Conservation (phyloP, 1,284 basidiomycete genomes). For the Trichosporon asahii region DNA sequence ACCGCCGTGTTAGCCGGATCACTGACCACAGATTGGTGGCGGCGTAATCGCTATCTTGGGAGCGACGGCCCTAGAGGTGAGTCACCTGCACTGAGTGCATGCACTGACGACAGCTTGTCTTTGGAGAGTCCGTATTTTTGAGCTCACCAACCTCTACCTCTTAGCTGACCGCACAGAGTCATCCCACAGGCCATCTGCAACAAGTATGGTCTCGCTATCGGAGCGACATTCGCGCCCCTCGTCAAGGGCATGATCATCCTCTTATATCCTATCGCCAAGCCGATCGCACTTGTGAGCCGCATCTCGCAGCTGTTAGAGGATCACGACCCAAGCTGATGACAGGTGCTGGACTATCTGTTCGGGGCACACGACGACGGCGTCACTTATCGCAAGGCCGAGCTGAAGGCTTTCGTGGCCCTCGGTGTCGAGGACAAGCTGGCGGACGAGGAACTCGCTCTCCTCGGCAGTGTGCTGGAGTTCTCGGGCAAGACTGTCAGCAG, state of each 20-base stretch:
- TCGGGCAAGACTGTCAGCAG: slow-evolving; percentile 72
- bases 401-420: slow-evolving; percentile 77
- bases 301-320: not conserved
- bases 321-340: slow-evolving; percentile 36
- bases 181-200: slow-evolving; percentile 54
- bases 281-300: slow-evolving; percentile 42
- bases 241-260: slow-evolving; percentile 52
- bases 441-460: slow-evolving; percentile 77
- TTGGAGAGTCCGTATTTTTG: slow-evolving; percentile 20
- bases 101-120: slow-evolving; percentile 24
- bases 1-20: not conserved
- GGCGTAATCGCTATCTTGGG: slow-evolving; percentile 45
- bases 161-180: too few relatives aligned
- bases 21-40: slow-evolving; percentile 43
- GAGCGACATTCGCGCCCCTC: slow-evolving; percentile 54
- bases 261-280: slow-evolving; percentile 54
- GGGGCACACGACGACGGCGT: slow-evolving; percentile 56
- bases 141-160: not conserved
- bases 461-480: slow-evolving; percentile 78
- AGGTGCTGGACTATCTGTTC: slow-evolving; percentile 53
- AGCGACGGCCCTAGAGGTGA: slow-evolving; percentile 30
- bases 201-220: slow-evolving; percentile 55
- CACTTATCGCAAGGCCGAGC: slow-evolving; percentile 83
- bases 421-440: slow-evolving; percentile 69
- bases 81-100: not conserved